These are phyloP conservation scores for Apiotrichum laibachii DNA, from an alignment of 1,284 basidiomycete genomes.

Conservation along the genomic window DNA sequence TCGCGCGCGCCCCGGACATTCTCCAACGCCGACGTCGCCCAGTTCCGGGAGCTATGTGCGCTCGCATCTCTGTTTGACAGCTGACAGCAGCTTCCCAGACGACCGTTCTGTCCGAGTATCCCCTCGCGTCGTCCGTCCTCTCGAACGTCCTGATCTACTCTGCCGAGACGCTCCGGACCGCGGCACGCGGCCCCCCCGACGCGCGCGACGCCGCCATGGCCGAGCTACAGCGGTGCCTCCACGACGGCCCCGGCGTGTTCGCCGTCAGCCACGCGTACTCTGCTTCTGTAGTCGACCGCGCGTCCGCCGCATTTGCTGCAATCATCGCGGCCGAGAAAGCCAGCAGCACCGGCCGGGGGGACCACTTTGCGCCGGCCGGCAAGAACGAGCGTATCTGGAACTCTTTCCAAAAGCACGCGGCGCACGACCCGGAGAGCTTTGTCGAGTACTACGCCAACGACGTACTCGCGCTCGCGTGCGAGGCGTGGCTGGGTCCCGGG, in stretches of 20 bases:
- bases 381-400: slow-evolving; percentile 25
- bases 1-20: background rate
- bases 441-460: slow-evolving; percentile 21
- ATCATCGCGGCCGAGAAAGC: slow-evolving; percentile 9
- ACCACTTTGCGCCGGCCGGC: slow-evolving; percentile 23
- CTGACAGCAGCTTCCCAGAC: slow-evolving; percentile 7
- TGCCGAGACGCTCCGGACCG: background rate
- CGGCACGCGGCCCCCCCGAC: background rate
- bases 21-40: slow-evolving; percentile 5
- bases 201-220: slow-evolving; percentile 13
- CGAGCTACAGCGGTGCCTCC: slow-evolving; percentile 18
- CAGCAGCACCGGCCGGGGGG: background rate
- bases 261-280: slow-evolving; percentile 6
- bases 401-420: slow-evolving; percentile 20
- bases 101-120: slow-evolving; percentile 5
- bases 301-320: background rate
- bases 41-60: slow-evolving; percentile 12
- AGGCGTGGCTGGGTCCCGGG: slow-evolving; percentile 21
- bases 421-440: slow-evolving; percentile 7
- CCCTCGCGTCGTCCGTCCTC: background rate
- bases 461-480: slow-evolving; percentile 15
- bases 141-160: slow-evolving; percentile 14
- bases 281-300: slow-evolving; percentile 1
- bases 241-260: slow-evolving; percentile 17
- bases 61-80: no score